Conservation (phyloP, 768 basidiomycete genomes). For the Termitomyces bulborhizus region DNA sequence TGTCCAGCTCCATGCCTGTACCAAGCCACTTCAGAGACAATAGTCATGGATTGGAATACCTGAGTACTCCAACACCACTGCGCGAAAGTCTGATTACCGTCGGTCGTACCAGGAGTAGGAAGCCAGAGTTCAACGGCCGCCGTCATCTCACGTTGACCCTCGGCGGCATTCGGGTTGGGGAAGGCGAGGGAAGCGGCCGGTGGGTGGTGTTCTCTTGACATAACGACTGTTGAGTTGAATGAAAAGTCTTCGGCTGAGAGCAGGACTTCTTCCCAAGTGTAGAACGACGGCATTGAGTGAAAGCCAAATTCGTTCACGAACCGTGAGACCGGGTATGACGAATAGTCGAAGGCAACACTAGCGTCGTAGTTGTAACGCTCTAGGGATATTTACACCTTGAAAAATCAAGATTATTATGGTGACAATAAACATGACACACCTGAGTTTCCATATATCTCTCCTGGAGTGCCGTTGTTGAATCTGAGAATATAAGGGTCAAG, state of each 20-base stretch:
- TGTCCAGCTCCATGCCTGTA: constrained; percentile 55
- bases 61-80: constrained; percentile 63
- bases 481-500: constrained; percentile 48
- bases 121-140: constrained; percentile 48
- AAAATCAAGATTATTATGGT: not conserved
- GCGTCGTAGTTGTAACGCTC: constrained; percentile 56
- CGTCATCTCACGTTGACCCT: constrained; percentile 50
- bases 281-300: constrained; percentile 60
- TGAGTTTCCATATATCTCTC: constrained; percentile 50
- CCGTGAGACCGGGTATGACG: constrained; percentile 42
- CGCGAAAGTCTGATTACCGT: constrained; percentile 52
- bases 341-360: constrained; percentile 44
- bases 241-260: constrained; percentile 42
- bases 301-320: constrained; percentile 63
- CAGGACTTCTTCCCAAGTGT: constrained; percentile 54
- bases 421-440: constrained; percentile 23
- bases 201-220: constrained; percentile 51
- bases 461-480: constrained; percentile 42
- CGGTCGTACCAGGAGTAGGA: constrained; percentile 40
- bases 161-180: constrained; percentile 48
- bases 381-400: constrained; percentile 9
- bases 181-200: constrained; percentile 45
- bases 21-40: constrained; percentile 53
- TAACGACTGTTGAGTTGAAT: constrained; percentile 53
- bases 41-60: constrained; percentile 53